Base-by-base conservation (phyloP, 2,329 filamentous ascomycete species). In the Ceratocystis lukuohia region DNA sequence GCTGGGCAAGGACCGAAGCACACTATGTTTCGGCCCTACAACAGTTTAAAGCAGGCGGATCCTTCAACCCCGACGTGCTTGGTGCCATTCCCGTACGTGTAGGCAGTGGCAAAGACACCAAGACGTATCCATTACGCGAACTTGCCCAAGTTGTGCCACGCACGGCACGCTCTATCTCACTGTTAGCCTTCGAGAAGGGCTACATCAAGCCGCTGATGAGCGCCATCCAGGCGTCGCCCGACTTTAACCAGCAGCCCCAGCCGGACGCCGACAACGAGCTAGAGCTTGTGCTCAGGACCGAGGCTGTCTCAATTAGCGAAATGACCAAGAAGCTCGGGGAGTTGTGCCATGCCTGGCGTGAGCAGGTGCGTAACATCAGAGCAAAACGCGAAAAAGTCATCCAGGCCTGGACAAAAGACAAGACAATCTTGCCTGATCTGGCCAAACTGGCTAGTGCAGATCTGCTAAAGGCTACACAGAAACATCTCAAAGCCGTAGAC, bases 221-320 rank as follows among this genome's bases (percentile, higher is more conserved):
- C 71, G 82, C 82, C 41, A 76, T 84, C 63, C 81, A 83, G 74
- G 71, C 73, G 37, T 79, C 76, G 71, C 71, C 73, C n/a, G 77
- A 81, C 70, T 84, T 81, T 74, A 84, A 84, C 76, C 82, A 84
- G 77, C 82, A 84, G 77, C 82, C 82, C 61, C 83, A 84, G 78
- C 76, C 76, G 22, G 78, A 77, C 72, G 76, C 80, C 59, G 82
- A 84, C 72, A 84, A 84, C 74, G 80, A 82, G 73, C 78, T 84
- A 25, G 82, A 84, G 76, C 78, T 85, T 67, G 71, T 80, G 33
- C 76, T 85, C 68, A 78, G 77, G 71, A 74, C 84, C 65, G 81
- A 84, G 76, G 74, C 77, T 37, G 80, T 82, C 75, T 74, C 74
- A 69, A 76, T 74, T 65, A 81, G 82, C 33, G 81, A 80, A 65